Evolutionary conservation across 495 filamentous ascomycete genomes (phyloP), one percentile per base, ranked within the genome.

Genomic region (Opeltia flavorubescens): DNA sequence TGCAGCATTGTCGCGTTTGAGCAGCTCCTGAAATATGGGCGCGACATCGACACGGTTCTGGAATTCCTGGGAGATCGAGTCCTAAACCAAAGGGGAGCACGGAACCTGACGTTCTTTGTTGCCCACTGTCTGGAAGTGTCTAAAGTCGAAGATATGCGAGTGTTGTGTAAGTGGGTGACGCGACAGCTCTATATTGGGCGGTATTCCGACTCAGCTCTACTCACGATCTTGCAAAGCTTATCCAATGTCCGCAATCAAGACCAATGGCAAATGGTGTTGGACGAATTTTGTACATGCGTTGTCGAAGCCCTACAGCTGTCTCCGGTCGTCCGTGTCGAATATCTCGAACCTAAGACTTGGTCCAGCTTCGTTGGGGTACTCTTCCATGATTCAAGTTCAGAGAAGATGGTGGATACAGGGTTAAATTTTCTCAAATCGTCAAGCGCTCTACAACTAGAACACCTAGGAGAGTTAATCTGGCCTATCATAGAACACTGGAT

Each of bases 1-100:
- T 67, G 63, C 46, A 69, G 67, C 46, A 62, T 59, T 9, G 47
- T 64, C 42, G 64, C 67, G 17, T 68, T 74, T 48, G 42, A 59
- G 35, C 59, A 60, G 7, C 48, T 72, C 31, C 53, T 67, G 12
- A 43, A 52, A 23, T 51, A 44, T 34, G 40, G 26, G 20, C 27
- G 44, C 30, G 21, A 27, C 24, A 28, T 56, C 50, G 28, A 59
- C 13, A 55, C 63, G 47, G 54, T 65, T 0, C 47, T 65, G n/a
- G 43, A 53, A 7, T 72, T 72, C 30, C 42, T 74, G 23, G 63
- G 67, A 35, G 69, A 75, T 42, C 57, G 57, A 0, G 55, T 55
- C 24, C 41, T 74, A 27, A 71, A 71, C 44, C 59, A 56, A 24
- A 54, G 44, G 4, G 63, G 64, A 12, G 60, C 67, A 11, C 56